A percentile compares a stretch with the other conserved stretches of the same genome.
Conservation (phyloP, 2,329 filamentous ascomycete species). For the Pestalotiopsis sp. region DNA sequence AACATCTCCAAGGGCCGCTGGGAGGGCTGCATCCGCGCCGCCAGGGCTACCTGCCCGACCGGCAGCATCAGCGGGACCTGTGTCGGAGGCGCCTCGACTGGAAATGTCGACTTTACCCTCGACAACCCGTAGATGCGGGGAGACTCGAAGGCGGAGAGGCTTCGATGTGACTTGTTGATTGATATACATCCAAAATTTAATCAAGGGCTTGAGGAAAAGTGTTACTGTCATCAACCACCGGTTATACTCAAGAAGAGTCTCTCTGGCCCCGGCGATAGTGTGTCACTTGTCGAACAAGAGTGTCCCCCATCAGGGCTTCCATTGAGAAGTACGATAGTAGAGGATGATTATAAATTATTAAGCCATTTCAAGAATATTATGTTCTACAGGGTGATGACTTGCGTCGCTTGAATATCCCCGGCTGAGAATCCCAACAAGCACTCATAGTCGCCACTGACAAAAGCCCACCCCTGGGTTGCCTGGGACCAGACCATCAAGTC, state of each 20-base stretch:
- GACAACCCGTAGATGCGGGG: slow-evolving; percentile 24
- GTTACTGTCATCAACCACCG: too few species aligned
- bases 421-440: slow-evolving; percentile 16
- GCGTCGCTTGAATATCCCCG: slow-evolving; percentile 44
- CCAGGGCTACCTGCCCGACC: slow-evolving; percentile 51
- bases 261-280: too few species aligned
- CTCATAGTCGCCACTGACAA: slow-evolving; percentile 10
- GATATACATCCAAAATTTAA: too few species aligned
- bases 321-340: background rate
- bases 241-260: too few species aligned
- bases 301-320: too few species aligned
- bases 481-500: slow-evolving; percentile 21
- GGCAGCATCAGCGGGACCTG: slow-evolving; percentile 51
- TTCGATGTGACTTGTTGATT: too few species aligned
- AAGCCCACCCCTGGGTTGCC: slow-evolving; percentile 14
- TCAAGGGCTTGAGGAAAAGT: too few species aligned
- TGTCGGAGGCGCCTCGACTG: slow-evolving; percentile 47
- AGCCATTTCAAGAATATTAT: background rate
- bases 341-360: background rate
- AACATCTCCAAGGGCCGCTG: slow-evolving; percentile 55
- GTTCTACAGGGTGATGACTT: slow-evolving; percentile 30
- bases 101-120: slow-evolving; percentile 47
- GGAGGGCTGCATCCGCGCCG: slow-evolving; percentile 57
- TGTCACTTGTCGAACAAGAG: too few species aligned
- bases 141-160: background rate